Base-by-base conservation (phyloP, 306 rosid genomes). In the Corylus heterophylla region DNA sequence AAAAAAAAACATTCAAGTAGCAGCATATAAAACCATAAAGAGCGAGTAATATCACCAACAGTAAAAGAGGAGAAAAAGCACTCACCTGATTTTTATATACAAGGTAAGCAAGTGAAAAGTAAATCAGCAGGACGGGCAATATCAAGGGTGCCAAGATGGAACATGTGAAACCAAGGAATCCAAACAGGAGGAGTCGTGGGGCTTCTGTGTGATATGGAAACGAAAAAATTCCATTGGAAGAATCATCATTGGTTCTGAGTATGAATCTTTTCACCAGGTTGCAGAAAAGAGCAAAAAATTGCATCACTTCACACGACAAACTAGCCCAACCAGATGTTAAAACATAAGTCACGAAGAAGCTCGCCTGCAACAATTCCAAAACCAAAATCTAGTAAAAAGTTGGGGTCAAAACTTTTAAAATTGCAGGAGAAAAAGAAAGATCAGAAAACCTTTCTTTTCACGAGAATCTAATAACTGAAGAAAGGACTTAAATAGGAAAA, bases 291-390 rank as follows among this genome's bases (percentile, higher is more conserved):
- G 97, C 81, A 82, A 70, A 89, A 35, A 87, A 31, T 84, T 95
- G 99, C 82, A 95, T 90, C 29, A 91, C 82, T 86, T 95, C 99
- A 86, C 79, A 83, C 20, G 94, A 89, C 92, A 95, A 78, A 87
- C 96, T 90, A 64, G 94, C 97, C 98, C 99, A 95, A 69, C 98
- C 99, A 73, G 98, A 95, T 79, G 99, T 86, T 84, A 95, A 75
- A 83, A 93, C 98, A 76, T 93, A 95, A 66, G 99, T 95, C 83
- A 87, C 84, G 87, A 95, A 95, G 89, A 83, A 93, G 56, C 91
- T 86, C 76, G 90, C 96, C 99, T 95, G 86, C 76, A 78, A 68
- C 22, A 75, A 31, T 42, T 59, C 48, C 17, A 80, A 52, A 59
- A 55, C 45, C 79, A 73, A 18, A 73, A 14, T 14, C 52, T 25